A percentile compares a stretch with the other conserved stretches of the same genome.
These are phyloP conservation scores for Acanthamoeba divionensis DNA, from an alignment of 208 protist species.

Conservation along the genomic window DNA sequence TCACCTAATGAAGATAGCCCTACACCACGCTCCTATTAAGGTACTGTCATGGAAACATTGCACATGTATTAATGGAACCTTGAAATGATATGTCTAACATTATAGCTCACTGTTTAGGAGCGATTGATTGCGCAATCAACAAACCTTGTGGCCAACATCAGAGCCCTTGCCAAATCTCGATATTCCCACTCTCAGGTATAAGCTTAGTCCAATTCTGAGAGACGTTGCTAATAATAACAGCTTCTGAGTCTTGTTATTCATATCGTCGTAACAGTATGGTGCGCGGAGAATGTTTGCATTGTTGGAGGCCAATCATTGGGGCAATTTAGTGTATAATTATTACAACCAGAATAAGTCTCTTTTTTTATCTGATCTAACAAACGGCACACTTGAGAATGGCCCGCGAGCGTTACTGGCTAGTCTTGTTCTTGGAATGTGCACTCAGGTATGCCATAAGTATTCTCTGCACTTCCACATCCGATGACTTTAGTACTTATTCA, in stretches of 20 bases:
- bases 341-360: neutral
- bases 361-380: conserved; percentile 14
- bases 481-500: neutral
- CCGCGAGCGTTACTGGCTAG: neutral
- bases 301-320: neutral
- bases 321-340: neutral
- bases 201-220: neutral
- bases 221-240: neutral
- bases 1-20: neutral
- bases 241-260: neutral
- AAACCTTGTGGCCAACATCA: no score
- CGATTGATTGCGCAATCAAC: no score
- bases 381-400: neutral
- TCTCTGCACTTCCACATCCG: neutral
- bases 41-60: no score
- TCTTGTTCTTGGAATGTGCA: neutral
- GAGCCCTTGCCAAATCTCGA: no score
- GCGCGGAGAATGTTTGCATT: neutral
- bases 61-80: neutral
- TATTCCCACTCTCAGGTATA: neutral
- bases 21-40: neutral
- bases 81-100: neutral
- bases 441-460: neutral
- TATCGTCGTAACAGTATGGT: neutral
- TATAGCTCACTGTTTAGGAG: neutral